Percentiles rank a stretch among this genome's conserved stretches.
Evolutionary conservation across 2,329 filamentous ascomycete genomes (phyloP).

Genomic region (Clarireedia monteithiana): DNA sequence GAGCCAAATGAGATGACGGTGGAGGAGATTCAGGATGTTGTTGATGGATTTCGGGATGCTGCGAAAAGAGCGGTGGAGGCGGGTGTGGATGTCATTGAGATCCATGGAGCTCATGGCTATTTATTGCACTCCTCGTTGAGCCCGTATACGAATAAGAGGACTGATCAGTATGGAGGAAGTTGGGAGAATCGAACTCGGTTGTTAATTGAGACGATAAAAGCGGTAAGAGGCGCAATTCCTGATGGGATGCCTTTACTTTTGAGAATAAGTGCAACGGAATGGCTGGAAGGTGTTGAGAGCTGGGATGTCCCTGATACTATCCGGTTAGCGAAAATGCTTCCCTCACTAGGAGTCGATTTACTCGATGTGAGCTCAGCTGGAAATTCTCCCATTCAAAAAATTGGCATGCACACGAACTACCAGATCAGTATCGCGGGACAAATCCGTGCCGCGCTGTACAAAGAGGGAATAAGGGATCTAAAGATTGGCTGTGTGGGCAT

Average conservation of each 20-base stretch:
- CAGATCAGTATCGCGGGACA: constrained; percentile 66
- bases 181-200: constrained; percentile 67
- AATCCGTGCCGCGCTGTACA: constrained; percentile 58
- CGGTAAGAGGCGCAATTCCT: constrained; percentile 55
- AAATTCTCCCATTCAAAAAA: constrained; percentile 50
- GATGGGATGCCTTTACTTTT: constrained; percentile 63
- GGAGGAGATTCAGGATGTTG: constrained; percentile 58
- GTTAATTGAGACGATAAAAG: constrained; percentile 57
- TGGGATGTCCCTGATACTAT: constrained; percentile 63
- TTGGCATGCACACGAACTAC: constrained; percentile 53
- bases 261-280: constrained; percentile 66
- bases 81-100: constrained; percentile 67
- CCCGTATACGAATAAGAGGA: constrained; percentile 63
- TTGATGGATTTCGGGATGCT: constrained; percentile 52
- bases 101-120: constrained; percentile 76
- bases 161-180: constrained; percentile 58
- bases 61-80: constrained; percentile 54
- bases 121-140: constrained; percentile 63
- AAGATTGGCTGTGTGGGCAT: constrained; percentile 56
- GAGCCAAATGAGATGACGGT: constrained; percentile 60
- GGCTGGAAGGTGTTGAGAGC: constrained; percentile 55
- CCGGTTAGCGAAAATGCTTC: constrained; percentile 54
- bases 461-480: constrained; percentile 59
- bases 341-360: constrained; percentile 62
- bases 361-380: constrained; percentile 67